Evolutionary conservation across 495 filamentous ascomycete genomes (phyloP), one percentile per base, ranked within the genome.

Genomic region (Emericellopsis terricola): DNA sequence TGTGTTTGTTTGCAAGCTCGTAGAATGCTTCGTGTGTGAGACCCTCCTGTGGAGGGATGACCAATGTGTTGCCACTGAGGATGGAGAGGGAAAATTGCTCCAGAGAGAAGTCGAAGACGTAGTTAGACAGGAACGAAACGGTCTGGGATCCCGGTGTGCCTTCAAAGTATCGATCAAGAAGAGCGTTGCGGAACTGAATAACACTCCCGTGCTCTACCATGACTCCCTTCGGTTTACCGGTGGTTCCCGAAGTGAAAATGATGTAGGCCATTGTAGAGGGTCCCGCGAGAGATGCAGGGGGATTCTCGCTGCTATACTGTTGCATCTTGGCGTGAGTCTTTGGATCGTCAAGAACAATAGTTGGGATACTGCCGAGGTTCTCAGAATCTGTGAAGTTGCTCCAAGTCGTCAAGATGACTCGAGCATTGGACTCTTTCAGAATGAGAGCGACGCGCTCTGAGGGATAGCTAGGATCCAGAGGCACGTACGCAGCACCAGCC

Each of bases 201-300:
- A 26, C 23, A 11, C 23, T 26, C 23, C 11, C 6, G 54, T 48
- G 45, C 13, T 38, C 27, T 8, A 50, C 47, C 9, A 42, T 39
- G 13, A 48, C 47, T 28, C 47, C 44, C 24, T 45, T 43, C 1
- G 35, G 36, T 9, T 21, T 23, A 14, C 47, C 47, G n/a, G 53
- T 56, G 15, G 51, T 56, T 15, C 55, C 55, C 30, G 49, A 53
- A 9, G 55, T 59, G 39, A 56, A 51, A 32, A 61, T 44, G 30
- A 31, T 55, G 48, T 43, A 64, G 33, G 31, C 48, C 40, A 45
- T 49, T 41, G 44, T 39, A 24, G 41, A 35, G 18, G 46, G 33
- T 1, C 33, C 45, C 38, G 18, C 38, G 3, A 20, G 16, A 13
- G 19, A 34, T 14, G 32, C 13, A 4, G 19, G 8, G 10, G 21